Evolutionary conservation across 2,329 filamentous ascomycete genomes (phyloP).

Genomic region (Neurospora sp.): DNA sequence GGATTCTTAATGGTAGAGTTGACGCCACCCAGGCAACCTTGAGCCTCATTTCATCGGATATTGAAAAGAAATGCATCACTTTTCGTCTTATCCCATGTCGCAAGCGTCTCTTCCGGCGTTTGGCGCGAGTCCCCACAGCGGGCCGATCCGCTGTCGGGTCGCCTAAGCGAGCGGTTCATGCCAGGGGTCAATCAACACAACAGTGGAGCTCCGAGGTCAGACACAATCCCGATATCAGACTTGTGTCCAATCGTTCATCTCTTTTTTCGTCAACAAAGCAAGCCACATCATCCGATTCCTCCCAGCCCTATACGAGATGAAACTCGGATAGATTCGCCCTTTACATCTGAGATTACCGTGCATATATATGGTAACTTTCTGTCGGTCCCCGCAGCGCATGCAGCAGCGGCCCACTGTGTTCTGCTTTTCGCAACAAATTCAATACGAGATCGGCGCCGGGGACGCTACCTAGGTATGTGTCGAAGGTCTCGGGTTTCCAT

Average conservation of each 20-base stretch:
- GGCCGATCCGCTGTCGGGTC: neutral
- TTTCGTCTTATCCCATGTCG: neutral
- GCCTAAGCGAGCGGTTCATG: neutral
- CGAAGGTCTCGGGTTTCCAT: neutral
- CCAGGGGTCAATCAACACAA: neutral
- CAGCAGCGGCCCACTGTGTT: neutral
- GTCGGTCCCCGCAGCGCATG: neutral
- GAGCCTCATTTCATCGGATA: neutral
- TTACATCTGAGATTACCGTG: neutral
- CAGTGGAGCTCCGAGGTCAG: neutral
- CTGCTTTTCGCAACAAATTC: neutral
- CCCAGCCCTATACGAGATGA: neutral
- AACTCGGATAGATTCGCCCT: neutral
- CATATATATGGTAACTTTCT: neutral
- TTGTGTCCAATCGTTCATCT: neutral
- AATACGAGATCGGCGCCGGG: neutral
- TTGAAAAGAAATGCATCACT: neutral
- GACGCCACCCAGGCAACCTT: neutral
- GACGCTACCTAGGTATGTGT: neutral
- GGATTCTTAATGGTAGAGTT: neutral
- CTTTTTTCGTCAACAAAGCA: neutral
- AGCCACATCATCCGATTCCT: neutral
- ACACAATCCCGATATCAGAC: neutral
- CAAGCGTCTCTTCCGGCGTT: neutral
- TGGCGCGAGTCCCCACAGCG: neutral